These are phyloP conservation scores for Ambrosia trifida DNA, from an alignment of 129 eudicot species.

Conservation along the genomic window DNA sequence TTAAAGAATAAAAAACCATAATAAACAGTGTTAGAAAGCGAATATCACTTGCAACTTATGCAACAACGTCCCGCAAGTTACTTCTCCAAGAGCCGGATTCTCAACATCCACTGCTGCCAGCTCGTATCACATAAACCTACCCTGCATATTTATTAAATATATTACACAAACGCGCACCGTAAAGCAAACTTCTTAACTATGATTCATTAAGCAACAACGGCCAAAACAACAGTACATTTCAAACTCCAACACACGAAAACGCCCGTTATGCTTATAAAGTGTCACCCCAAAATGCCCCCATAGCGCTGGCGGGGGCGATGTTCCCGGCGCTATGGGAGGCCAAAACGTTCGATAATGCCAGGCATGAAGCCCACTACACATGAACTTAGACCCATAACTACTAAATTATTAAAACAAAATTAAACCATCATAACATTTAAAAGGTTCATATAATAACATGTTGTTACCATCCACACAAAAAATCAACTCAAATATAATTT, in stretches of 20 bases:
- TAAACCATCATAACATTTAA: background rate
- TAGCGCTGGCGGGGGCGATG: no score
- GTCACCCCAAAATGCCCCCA: background rate
- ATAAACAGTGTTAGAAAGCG: constrained; percentile 6
- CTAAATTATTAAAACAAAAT: background rate
- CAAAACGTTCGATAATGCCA: background rate
- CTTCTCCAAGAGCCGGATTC: constrained; percentile 58
- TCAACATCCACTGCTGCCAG: constrained; percentile 74
- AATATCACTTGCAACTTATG: constrained; percentile 73
- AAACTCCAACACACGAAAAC: no score
- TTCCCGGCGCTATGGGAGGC: no score
- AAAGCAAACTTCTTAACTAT: background rate
- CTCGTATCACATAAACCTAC: constrained; percentile 26
- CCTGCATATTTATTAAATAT: constrained; percentile 11
- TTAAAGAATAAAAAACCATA: background rate
- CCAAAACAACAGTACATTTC: background rate
- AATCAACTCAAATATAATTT: background rate
- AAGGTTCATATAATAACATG: background rate
- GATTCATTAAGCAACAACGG: background rate
- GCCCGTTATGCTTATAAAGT: no score
- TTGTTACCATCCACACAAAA: background rate
- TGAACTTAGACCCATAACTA: background rate
- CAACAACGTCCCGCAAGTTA: constrained; percentile 75
- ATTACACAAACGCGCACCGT: background rate
- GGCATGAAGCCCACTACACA: background rate